These are phyloP conservation scores for Starmerella geochares DNA, from an alignment of 805 yeast genomes.

Conservation along the genomic window DNA sequence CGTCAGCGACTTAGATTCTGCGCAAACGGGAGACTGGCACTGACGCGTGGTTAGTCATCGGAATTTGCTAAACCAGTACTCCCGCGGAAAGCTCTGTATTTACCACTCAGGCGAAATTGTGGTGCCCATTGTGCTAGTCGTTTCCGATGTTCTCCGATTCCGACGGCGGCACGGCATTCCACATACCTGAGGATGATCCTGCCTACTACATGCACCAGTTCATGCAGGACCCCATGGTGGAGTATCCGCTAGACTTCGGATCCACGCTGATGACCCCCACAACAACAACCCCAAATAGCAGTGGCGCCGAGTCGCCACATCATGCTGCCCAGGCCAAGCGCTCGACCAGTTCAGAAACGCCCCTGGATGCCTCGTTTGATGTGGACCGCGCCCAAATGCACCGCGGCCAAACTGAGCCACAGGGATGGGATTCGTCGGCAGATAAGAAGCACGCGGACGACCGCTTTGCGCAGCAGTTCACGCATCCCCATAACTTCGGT, in stretches of 20 bases:
- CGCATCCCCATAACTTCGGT: neutral
- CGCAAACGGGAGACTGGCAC: neutral
- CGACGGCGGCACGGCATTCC: constrained; percentile 8
- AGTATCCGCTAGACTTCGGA: constrained; percentile 17
- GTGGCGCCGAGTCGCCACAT: constrained; percentile 5
- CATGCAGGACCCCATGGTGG: constrained; percentile 17
- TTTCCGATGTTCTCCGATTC: constrained; percentile 8
- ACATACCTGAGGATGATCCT: constrained; percentile 10
- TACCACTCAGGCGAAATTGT: neutral
- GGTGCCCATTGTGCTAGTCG: constrained; percentile 1
- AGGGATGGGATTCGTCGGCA: neutral
- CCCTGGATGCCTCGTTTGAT: neutral
- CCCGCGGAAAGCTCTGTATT: neutral
- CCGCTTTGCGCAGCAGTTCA: constrained; percentile 10
- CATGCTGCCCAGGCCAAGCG: neutral
- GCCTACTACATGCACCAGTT: constrained; percentile 17
- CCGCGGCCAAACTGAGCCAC: neutral
- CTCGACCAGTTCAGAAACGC: neutral
- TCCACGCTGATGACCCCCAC: constrained; percentile 16
- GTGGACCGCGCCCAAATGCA: neutral
- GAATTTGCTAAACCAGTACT: neutral
- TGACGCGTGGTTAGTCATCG: constrained; percentile 1
- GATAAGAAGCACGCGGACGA: constrained; percentile 4
- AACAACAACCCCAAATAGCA: neutral
- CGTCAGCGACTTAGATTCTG: constrained; percentile 6